Percentiles rank a stretch among this genome's conserved stretches.
Evolutionary conservation across 441 rosid genomes (phyloP).

Genomic region (Hura crepitans): DNA sequence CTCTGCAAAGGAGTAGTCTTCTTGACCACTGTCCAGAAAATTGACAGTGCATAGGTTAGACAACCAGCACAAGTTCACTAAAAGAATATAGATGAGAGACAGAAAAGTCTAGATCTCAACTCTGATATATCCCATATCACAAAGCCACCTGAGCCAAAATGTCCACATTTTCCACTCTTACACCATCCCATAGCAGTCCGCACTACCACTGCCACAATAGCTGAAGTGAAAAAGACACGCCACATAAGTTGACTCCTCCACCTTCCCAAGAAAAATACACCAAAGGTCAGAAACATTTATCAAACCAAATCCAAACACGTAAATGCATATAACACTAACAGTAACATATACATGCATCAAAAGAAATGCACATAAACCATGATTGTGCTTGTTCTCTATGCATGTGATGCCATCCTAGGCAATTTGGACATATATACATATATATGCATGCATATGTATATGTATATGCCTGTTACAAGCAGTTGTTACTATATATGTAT

Average conservation of each 20-base stretch:
- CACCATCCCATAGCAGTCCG: constrained; percentile 98
- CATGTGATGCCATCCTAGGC: background rate
- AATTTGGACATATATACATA: too few relatives aligned
- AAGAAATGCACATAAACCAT: background rate
- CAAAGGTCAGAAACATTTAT: constrained; percentile 14
- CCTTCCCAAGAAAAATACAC: constrained; percentile 46
- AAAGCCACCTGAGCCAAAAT: constrained; percentile 95
- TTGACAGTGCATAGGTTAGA: constrained; percentile 9
- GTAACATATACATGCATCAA: background rate
- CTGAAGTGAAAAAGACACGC: constrained; percentile 99
- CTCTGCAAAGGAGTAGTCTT: constrained; percentile 88
- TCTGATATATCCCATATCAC: constrained; percentile 96
- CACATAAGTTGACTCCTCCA: constrained; percentile 99
- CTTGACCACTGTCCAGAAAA: constrained; percentile 70
- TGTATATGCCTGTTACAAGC: background rate
- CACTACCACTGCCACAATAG: constrained; percentile 95
- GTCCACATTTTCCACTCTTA: constrained; percentile 91
- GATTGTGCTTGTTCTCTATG: background rate
- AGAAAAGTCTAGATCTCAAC: constrained; percentile 45
- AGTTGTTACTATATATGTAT: background rate
- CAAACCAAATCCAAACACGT: constrained; percentile 5
- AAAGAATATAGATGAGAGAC: constrained; percentile 3
- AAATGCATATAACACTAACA: constrained; percentile 10
- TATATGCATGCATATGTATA: too few relatives aligned
- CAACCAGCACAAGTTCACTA: constrained; percentile 21